Evolutionary conservation across 2,329 filamentous ascomycete genomes (phyloP).

Genomic region (Grosmannia serpens): DNA sequence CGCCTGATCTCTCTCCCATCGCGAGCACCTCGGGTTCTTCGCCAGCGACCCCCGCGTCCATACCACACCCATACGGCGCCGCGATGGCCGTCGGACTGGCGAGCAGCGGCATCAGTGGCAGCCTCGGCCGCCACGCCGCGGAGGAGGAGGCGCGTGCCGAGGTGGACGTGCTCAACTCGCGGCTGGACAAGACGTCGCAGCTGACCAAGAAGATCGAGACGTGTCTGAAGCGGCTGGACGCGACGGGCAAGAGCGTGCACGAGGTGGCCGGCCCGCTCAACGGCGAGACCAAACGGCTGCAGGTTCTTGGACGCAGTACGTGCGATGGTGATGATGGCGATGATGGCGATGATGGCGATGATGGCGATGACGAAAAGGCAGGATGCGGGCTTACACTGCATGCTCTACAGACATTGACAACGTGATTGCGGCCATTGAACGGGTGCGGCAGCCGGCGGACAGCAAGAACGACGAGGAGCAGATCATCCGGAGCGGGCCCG

Average conservation of each 20-base stretch:
- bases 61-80: neutral
- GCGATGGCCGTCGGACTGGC: constrained; percentile 40
- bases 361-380: neutral
- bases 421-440: constrained; percentile 77
- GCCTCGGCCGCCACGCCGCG: constrained; percentile 32
- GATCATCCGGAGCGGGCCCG: constrained; percentile 79
- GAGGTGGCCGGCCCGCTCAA: constrained; percentile 89
- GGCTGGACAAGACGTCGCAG: constrained; percentile 82
- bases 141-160: constrained; percentile 60
- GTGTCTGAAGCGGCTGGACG: constrained; percentile 71
- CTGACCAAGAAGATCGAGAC: constrained; percentile 93
- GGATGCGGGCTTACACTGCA: neutral
- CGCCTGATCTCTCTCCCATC: neutral
- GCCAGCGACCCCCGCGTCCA: too few relatives aligned
- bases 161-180: constrained; percentile 58
- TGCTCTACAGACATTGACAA: constrained; percentile 74
- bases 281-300: constrained; percentile 80
- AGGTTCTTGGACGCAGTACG: constrained; percentile 72
- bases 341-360: neutral
- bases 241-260: constrained; percentile 79
- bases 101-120: constrained; percentile 14
- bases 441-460: constrained; percentile 80
- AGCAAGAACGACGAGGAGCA: constrained; percentile 85
- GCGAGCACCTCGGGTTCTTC: neutral
- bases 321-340: neutral